Conservation (phyloP, 2,329 filamentous ascomycete species). For the Trichoderma breve region DNA sequence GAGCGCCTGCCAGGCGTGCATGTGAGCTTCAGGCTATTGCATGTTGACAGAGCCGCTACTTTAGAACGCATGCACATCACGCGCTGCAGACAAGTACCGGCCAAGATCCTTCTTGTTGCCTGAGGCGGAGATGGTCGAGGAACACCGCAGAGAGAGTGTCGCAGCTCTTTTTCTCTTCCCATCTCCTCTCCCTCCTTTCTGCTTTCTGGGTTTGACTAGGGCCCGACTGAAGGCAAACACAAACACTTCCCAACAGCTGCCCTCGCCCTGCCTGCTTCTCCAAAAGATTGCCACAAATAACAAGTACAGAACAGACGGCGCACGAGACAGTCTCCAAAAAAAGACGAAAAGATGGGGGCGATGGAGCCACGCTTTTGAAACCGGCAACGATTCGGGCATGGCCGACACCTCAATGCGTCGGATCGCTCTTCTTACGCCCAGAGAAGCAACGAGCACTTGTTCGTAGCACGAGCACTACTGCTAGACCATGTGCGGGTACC, state of each 20-base stretch:
- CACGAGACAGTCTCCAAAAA: not conserved
- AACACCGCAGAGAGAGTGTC: not conserved
- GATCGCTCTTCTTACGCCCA: conserved; percentile 4
- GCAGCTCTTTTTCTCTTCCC: not conserved
- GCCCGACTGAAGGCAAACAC: not conserved
- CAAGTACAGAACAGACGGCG: not conserved
- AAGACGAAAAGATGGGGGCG: conserved; percentile 7
- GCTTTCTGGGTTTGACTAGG: not conserved
- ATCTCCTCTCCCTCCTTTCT: not conserved
- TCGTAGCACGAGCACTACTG: not conserved
- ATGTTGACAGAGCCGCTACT: not conserved
- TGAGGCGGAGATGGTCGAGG: not conserved
- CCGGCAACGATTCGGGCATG: conserved; percentile 17
- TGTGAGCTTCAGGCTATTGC: not conserved
- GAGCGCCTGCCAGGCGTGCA: not conserved
- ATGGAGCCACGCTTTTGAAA: conserved; percentile 16
- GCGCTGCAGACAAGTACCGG: not conserved
- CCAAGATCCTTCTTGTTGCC: not conserved
- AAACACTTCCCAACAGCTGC: not conserved
- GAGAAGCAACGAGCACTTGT: not conserved
- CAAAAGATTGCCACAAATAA: not conserved
- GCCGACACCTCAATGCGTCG: conserved; percentile 8
- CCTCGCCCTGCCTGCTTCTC: not conserved
- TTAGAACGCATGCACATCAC: not conserved
- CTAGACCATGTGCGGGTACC: conserved; percentile 5